Evolutionary conservation across 805 yeast genomes (phyloP), one percentile per base, ranked within the genome.

Genomic region (Lipomyces starkeyi): DNA sequence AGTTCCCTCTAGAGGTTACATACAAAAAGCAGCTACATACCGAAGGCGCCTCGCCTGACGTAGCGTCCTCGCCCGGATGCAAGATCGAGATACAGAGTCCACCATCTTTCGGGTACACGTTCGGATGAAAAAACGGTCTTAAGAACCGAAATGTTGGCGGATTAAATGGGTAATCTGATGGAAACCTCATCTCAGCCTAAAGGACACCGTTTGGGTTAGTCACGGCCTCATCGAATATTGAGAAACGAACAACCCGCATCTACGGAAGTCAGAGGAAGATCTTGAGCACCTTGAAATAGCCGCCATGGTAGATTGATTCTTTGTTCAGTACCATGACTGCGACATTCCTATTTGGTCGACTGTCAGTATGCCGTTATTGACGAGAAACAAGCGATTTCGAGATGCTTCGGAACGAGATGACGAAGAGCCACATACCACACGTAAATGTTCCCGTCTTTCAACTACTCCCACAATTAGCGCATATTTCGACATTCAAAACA

Each of bases 141-240:
- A 94, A 89, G 83, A 94, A 94, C 74, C 96, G 84, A 81, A 93
- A 94, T 49, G 90, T 87, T 56, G 98, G 99, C 35, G 99, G 99
- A 27, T 91, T 83, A 77, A 86, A 94, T 2, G 98, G 99, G 80
- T 89, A 94, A 78, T 93, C 97, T 27, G 83, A 80, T 5, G 98
- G 98, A 80, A 94, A 94, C 73, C 89, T 85, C 97, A 94, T 91
- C 77, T 91, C 96, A 27, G 97, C 97, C 78, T 78, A 54, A 8
- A 22, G 14, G 34, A 66, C 52, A 13, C 14, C 34, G 7, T 52
- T 17, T 55, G 27, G 49, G 34, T 35, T n/a, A 43, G 49, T 43
- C 49, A 14, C 17, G 40, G 0, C 1, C 7, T 5, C 32, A 29
- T 7, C 32, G 32, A 4, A 4, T 14, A 11, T 37, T n/a, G 9